phyloP scores from a whole-genome alignment of 148 eudicot species.

The Rhododendron simsii region DNA sequence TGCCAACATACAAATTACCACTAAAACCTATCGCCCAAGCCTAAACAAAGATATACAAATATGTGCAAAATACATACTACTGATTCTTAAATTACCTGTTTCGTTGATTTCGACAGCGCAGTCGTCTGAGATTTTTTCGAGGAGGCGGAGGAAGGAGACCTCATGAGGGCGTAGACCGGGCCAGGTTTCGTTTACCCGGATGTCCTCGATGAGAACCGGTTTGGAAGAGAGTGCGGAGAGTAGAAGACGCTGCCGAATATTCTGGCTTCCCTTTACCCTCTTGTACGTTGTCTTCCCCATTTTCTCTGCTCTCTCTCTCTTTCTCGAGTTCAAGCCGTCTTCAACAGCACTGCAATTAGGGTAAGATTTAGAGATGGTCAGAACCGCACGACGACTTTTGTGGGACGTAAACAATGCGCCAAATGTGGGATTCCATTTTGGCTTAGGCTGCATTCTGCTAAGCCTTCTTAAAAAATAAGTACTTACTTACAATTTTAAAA shows the following conservation, averaged over 20 bases:
- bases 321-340: neutral
- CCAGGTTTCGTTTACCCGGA: conserved; percentile 56
- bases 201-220: conserved; percentile 64
- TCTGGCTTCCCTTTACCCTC: conserved; percentile 69
- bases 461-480: too few species aligned
- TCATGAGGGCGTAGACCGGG: conserved; percentile 83
- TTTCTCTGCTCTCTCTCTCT: conserved; percentile 4
- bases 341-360: neutral
- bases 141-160: conserved; percentile 65
- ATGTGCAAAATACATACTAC: too few species aligned
- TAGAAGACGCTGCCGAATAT: conserved; percentile 54
- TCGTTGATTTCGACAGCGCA: conserved; percentile 71
- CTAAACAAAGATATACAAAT: neutral
- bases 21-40: neutral
- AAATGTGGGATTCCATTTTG: too few species aligned
- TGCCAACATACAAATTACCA: conserved; percentile 14
- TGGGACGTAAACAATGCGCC: too few species aligned
- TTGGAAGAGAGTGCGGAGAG: conserved; percentile 71
- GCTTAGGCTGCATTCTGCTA: too few species aligned
- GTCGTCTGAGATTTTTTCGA: conserved; percentile 66
- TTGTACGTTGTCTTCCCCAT: conserved; percentile 54
- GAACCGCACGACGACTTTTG: neutral
- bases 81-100: conserved; percentile 43
- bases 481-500: too few species aligned
- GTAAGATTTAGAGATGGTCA: neutral